Conservation (phyloP, 2,329 filamentous ascomycete species). For the Talaromyces sp. region DNA sequence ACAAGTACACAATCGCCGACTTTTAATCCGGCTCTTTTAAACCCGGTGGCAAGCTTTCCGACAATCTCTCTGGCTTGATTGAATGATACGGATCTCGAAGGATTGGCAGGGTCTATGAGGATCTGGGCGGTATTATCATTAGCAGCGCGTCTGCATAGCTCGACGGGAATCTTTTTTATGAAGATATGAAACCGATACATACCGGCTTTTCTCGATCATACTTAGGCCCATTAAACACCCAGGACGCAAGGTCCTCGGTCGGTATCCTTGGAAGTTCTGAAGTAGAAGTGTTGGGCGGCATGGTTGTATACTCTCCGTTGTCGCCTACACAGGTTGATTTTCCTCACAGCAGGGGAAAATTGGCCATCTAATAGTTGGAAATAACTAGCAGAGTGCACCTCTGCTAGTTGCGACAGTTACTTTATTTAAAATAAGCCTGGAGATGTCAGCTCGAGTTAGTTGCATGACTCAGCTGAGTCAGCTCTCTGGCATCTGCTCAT, state of each 20-base stretch:
- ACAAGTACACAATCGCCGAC: background rate
- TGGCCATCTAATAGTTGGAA: background rate
- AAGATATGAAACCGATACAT: background rate
- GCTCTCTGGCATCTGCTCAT: background rate
- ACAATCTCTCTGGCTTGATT: background rate
- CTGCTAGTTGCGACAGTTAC: background rate
- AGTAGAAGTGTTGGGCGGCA: background rate
- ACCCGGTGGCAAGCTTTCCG: background rate
- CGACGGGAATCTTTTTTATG: background rate
- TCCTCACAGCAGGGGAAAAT: background rate
- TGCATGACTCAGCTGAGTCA: background rate
- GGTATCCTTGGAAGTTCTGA: background rate
- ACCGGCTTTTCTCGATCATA: conserved; percentile 7
- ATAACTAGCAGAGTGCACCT: background rate
- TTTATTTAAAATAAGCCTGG: background rate
- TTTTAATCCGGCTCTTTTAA: background rate
- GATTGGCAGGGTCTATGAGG: background rate
- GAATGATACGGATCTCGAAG: background rate
- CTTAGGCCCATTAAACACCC: background rate
- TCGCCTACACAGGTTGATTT: background rate
- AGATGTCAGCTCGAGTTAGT: background rate
- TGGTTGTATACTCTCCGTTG: background rate
- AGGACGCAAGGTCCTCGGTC: background rate
- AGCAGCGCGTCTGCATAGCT: background rate
- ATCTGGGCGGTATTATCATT: background rate